Conservation (phyloP, 305 asterid species). For the Ruellia speciosa region DNA sequence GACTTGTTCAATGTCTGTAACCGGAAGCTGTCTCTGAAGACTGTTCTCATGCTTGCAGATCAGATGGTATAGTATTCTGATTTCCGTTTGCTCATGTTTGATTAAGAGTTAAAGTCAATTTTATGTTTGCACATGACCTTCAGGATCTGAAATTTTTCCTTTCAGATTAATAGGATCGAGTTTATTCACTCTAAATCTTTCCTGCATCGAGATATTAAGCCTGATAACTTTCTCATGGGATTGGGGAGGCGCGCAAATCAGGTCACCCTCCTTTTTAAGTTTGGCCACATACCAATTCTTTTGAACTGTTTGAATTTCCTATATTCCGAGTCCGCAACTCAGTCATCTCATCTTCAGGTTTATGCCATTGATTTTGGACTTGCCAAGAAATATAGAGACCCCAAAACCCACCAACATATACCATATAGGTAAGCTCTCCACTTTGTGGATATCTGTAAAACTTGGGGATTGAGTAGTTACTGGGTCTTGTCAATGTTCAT, state of each 20-base stretch:
- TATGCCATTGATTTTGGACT: conserved; percentile 86
- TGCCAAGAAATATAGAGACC: conserved; percentile 90
- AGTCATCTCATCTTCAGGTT: conserved; percentile 40
- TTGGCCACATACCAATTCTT: conserved; percentile 4
- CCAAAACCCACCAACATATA: conserved; percentile 74
- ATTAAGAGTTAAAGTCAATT: not conserved
- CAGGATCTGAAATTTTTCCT: conserved; percentile 14
- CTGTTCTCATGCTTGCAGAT: conserved; percentile 95
- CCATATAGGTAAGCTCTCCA: conserved; percentile 57
- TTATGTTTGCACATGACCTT: conserved; percentile 15
- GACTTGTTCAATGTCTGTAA: conserved; percentile 86
- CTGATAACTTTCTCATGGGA: conserved; percentile 92
- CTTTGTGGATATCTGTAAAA: conserved; percentile 8
- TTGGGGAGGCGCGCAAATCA: conserved; percentile 91
- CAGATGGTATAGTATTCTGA: conserved; percentile 59
- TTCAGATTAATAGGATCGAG: conserved; percentile 77
- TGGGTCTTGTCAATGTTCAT: conserved; percentile 10
- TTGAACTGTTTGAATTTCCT: conserved; percentile 5
- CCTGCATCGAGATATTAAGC: conserved; percentile 90
- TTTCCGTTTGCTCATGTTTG: conserved; percentile 19
- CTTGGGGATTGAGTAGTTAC: conserved; percentile 13
- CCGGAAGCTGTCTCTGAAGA: conserved; percentile 78
- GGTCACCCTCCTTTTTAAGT: conserved; percentile 30
- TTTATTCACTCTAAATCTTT: conserved; percentile 77
- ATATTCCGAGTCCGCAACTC: conserved; percentile 22